A percentile compares a stretch with the other conserved stretches of the same genome.
These are phyloP conservation scores for Suillus hirtellus DNA, from an alignment of 768 basidiomycete genomes.

Conservation along the genomic window DNA sequence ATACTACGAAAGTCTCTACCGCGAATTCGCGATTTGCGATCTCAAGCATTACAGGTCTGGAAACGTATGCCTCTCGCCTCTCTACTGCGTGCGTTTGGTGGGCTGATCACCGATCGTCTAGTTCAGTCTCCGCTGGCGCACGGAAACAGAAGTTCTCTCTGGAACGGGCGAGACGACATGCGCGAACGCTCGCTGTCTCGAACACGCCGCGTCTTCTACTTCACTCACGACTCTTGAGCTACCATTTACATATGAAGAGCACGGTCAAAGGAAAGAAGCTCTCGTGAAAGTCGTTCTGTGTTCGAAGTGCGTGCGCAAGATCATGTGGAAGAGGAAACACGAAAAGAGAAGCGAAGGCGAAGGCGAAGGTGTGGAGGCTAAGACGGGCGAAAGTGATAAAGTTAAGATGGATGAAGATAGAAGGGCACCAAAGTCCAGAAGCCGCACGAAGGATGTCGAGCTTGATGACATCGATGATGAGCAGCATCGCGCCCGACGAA, in stretches of 20 bases:
- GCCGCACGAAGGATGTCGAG: constrained; percentile 5
- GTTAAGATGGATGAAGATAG: background rate
- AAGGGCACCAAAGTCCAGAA: background rate
- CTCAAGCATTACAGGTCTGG: constrained; percentile 95
- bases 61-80: constrained; percentile 51
- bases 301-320: constrained; percentile 72
- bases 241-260: constrained; percentile 87
- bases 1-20: constrained; percentile 86
- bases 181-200: constrained; percentile 82
- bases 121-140: constrained; percentile 93
- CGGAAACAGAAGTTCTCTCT: constrained; percentile 84
- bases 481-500: background rate
- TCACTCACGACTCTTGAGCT: constrained; percentile 77
- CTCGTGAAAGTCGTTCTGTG: constrained; percentile 93
- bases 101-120: background rate
- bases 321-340: constrained; percentile 81
- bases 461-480: background rate
- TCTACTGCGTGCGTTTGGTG: constrained; percentile 1
- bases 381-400: constrained; percentile 2
- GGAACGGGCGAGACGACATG: constrained; percentile 88
- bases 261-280: constrained; percentile 70
- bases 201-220: constrained; percentile 46
- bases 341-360: constrained; percentile 44
- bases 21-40: constrained; percentile 91
- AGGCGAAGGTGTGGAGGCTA: constrained; percentile 3